phyloP scores from a whole-genome alignment of 2,329 filamentous ascomycete genomes.

The Orbilia blumenaviensis region DNA sequence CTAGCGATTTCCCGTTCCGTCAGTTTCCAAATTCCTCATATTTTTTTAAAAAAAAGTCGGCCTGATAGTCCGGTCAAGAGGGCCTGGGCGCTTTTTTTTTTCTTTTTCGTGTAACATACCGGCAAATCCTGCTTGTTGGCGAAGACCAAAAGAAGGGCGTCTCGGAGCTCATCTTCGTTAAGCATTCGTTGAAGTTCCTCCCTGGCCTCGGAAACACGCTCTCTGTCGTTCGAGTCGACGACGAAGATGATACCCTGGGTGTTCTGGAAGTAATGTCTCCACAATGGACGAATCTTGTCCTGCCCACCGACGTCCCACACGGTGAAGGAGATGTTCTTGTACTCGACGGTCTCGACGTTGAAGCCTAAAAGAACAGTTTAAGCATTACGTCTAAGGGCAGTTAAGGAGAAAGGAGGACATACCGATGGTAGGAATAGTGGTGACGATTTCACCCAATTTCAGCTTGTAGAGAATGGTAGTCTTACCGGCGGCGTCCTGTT shows the following conservation, averaged over 20 bases:
- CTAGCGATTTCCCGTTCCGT: slow-evolving; percentile 63
- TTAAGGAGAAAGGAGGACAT: slow-evolving; percentile 61
- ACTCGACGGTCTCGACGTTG: slow-evolving; percentile 99
- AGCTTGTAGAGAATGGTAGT: slow-evolving; percentile 99
- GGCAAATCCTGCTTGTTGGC: slow-evolving; percentile 99
- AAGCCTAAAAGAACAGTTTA: slow-evolving; percentile 73
- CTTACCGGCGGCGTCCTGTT: slow-evolving; percentile 91
- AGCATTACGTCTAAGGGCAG: slow-evolving; percentile 55
- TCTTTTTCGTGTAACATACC: slow-evolving; percentile 68
- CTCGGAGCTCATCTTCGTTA: slow-evolving; percentile 98
- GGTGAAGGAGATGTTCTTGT: slow-evolving; percentile 99
- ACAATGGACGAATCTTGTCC: slow-evolving; percentile 99
- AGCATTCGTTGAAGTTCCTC: slow-evolving; percentile 98
- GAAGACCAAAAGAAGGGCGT: slow-evolving; percentile 95
- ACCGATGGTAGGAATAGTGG: slow-evolving; percentile 98
- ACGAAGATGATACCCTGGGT: slow-evolving; percentile 99
- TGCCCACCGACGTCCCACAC: slow-evolving; percentile 99
- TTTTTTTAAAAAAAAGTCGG: background rate
- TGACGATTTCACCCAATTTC: slow-evolving; percentile 99
- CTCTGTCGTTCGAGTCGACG: slow-evolving; percentile 97
- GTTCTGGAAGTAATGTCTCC: slow-evolving; percentile 99
- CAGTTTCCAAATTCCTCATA: slow-evolving; percentile 13
- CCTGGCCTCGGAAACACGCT: slow-evolving; percentile 94
- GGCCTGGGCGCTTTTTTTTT: slow-evolving; percentile 13
- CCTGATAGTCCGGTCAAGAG: background rate